A percentile compares a stretch with the other conserved stretches of the same genome.
These are phyloP conservation scores for Fermentozyma sake DNA, from an alignment of 1,139 yeast genomes.

Conservation along the genomic window DNA sequence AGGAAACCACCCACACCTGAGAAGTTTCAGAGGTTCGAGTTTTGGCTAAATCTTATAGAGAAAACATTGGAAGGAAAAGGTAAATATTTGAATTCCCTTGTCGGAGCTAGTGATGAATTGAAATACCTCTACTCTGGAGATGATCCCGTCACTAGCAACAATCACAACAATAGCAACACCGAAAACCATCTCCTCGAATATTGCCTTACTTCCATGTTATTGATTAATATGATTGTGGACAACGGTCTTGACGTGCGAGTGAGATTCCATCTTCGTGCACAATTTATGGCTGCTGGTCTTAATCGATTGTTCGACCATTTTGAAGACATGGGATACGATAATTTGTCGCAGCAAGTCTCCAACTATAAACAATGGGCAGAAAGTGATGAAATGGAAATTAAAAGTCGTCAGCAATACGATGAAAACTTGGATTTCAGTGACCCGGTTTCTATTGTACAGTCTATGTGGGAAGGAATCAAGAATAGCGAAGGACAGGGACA, in stretches of 20 bases:
- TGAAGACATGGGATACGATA: conserved; percentile 57
- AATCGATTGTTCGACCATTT: conserved; percentile 59
- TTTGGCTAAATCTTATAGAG: conserved; percentile 78
- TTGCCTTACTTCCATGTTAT: conserved; percentile 70
- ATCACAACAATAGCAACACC: conserved; percentile 17
- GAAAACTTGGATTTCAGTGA: conserved; percentile 63
- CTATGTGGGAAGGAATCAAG: conserved; percentile 67
- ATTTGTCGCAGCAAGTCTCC: conserved; percentile 60
- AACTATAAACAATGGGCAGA: conserved; percentile 64
- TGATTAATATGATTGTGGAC: conserved; percentile 68
- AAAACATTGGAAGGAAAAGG: conserved; percentile 85
- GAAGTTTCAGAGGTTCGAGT: conserved; percentile 60
- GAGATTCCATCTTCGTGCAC: conserved; percentile 73
- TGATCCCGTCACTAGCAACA: conserved; percentile 24
- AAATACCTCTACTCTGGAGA: conserved; percentile 53
- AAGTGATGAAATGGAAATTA: conserved; percentile 64
- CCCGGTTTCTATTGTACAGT: conserved; percentile 66
- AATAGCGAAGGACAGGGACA: conserved; percentile 71
- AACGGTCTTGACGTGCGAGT: conserved; percentile 62
- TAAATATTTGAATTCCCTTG: conserved; percentile 74
- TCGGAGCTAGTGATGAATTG: conserved; percentile 90
- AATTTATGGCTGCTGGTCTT: conserved; percentile 74
- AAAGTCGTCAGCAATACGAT: conserved; percentile 56
- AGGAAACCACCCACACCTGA: conserved; percentile 38
- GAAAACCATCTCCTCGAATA: conserved; percentile 79